Evolutionary conservation across 352 stramenopile species (phyloP).

Genomic region (Pythium aristosporum): DNA sequence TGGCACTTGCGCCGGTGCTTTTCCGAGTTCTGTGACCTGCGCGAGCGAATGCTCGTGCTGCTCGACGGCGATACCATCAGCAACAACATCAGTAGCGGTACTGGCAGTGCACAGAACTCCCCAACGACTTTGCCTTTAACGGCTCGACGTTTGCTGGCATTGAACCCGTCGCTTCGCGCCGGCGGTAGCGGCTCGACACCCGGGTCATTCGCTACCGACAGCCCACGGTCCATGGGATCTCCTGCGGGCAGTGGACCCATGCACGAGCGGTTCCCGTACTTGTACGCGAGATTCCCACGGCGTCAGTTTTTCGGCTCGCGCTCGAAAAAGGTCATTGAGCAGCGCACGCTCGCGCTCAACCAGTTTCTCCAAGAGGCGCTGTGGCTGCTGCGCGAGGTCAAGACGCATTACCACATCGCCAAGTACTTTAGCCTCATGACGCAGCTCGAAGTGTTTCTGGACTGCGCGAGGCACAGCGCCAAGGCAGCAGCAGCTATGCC

Average conservation of each 20-base stretch:
- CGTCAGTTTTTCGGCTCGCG: constrained; percentile 65
- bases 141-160: constrained; percentile 15
- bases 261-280: constrained; percentile 48
- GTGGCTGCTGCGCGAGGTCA: constrained; percentile 50
- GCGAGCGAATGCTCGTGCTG: constrained; percentile 60
- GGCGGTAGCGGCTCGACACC: constrained; percentile 11
- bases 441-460: constrained; percentile 64
- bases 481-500: constrained; percentile 10
- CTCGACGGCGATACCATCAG: constrained; percentile 29
- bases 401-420: constrained; percentile 58
- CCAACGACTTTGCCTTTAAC: constrained; percentile 5
- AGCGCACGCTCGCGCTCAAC: constrained; percentile 59
- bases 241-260: constrained; percentile 3
- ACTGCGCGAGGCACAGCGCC: constrained; percentile 37
- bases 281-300: constrained; percentile 68
- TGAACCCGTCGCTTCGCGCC: constrained; percentile 10
- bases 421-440: constrained; percentile 76
- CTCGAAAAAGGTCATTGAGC: constrained; percentile 67
- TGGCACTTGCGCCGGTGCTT: constrained; percentile 77
- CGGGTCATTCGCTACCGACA: constrained; percentile 29
- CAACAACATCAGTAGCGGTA: not conserved
- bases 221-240: constrained; percentile 15
- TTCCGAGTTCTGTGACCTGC: constrained; percentile 71
- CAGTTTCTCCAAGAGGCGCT: constrained; percentile 60
- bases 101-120: constrained; percentile 16